Evolutionary conservation across 768 basidiomycete species (phyloP).

Genomic region (Pleurotus tuber-regium): DNA sequence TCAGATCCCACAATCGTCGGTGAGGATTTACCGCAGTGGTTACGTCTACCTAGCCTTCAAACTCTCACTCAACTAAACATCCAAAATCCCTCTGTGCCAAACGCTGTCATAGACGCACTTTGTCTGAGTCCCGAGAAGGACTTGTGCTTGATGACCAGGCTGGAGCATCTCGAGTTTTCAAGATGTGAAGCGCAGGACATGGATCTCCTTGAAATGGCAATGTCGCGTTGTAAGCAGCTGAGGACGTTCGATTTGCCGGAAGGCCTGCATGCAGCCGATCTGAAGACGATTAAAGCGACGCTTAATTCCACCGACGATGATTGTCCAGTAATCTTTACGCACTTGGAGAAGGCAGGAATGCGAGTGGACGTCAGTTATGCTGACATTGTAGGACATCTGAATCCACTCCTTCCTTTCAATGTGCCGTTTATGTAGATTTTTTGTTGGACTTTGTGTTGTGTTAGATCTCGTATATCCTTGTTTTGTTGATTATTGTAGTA

Average conservation of each 20-base stretch:
- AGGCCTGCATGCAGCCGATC: background rate
- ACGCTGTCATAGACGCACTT: background rate
- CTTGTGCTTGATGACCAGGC: background rate
- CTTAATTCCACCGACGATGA: background rate
- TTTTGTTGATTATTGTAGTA: too few relatives aligned
- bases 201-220: background rate
- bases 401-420: background rate
- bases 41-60: background rate
- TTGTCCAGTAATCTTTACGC: background rate
- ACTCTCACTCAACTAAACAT: background rate
- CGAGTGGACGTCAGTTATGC: background rate
- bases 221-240: background rate
- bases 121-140: background rate
- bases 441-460: background rate
- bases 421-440: background rate
- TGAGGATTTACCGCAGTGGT: background rate
- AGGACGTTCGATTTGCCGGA: background rate
- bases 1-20: background rate
- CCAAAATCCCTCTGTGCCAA: background rate
- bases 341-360: background rate
- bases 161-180: slow-evolving; percentile 1
- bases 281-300: background rate
- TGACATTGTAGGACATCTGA: background rate
- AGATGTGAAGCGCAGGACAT: background rate
- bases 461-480: too few relatives aligned